phyloP scores from a whole-genome alignment of 345 rosid genomes.

The Populus davidiana region DNA sequence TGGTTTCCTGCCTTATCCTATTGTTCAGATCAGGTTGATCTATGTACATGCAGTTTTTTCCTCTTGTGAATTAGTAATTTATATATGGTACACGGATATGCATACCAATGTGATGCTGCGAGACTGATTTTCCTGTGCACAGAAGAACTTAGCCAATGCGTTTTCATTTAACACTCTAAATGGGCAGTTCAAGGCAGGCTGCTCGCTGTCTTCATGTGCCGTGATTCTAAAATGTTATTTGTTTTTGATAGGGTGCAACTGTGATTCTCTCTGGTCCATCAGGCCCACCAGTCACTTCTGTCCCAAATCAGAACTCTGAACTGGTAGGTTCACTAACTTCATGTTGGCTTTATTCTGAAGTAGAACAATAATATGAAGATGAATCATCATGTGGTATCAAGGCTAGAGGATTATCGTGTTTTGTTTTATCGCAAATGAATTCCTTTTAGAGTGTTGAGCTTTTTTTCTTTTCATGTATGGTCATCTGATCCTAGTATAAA shows the following conservation, averaged over 20 bases:
- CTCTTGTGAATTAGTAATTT: neutral
- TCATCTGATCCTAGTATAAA: neutral
- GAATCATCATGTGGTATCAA: neutral
- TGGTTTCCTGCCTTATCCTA: constrained; percentile 3
- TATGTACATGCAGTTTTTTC: neutral
- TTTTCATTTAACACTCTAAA: constrained; percentile 7
- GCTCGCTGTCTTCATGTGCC: constrained; percentile 8
- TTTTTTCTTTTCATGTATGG: neutral
- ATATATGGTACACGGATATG: neutral
- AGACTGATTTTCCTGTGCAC: neutral
- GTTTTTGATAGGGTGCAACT: constrained; percentile 71
- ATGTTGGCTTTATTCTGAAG: neutral
- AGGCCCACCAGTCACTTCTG: constrained; percentile 88
- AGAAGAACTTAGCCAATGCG: neutral
- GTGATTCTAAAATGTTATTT: constrained; percentile 24
- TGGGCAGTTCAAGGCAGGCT: neutral
- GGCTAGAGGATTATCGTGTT: neutral
- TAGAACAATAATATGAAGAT: neutral
- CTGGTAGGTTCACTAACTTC: constrained; percentile 50
- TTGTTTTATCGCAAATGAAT: neutral
- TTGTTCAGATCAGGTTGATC: neutral
- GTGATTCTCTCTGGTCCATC: constrained; percentile 95
- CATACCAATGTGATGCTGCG: neutral
- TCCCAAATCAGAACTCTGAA: constrained; percentile 83
- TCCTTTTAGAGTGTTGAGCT: neutral